Percentiles rank a stretch among this genome's conserved stretches.
phyloP scores from a whole-genome alignment of 1,139 yeast genomes.

The Diutina neorugosa region DNA sequence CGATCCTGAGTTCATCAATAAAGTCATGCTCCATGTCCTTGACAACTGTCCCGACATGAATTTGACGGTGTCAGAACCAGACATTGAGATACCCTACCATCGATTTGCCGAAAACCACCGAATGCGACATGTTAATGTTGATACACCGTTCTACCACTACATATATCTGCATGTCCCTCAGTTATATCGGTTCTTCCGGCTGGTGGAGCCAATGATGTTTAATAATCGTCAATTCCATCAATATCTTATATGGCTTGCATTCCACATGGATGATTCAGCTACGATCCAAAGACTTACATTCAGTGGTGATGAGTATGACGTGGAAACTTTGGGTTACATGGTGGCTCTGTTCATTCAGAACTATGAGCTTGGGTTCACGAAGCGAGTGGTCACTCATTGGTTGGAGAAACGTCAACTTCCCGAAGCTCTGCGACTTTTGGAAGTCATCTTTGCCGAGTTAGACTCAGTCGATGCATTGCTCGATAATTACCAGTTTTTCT shows the following conservation, averaged over 20 bases:
- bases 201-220: constrained; percentile 2
- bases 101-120: not conserved
- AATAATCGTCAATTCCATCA: constrained; percentile 1
- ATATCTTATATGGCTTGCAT: not conserved
- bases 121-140: not conserved
- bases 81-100: constrained; percentile 1
- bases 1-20: not conserved
- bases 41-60: constrained; percentile 1
- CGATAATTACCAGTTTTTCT: not conserved
- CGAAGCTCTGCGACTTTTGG: not conserved
- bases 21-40: not conserved
- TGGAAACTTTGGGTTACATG: constrained; percentile 1
- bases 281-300: not conserved
- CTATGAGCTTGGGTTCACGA: not conserved
- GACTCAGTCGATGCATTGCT: not conserved
- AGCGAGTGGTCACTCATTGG: not conserved
- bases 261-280: not conserved
- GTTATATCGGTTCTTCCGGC: not conserved
- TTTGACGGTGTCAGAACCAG: not conserved
- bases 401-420: not conserved
- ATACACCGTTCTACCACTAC: constrained; percentile 2
- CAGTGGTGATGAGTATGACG: not conserved
- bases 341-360: constrained; percentile 1
- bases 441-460: not conserved
- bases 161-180: not conserved